These are phyloP conservation scores for Paramecium sonneborni DNA, from an alignment of 73 alveolate species.

Conservation along the genomic window DNA sequence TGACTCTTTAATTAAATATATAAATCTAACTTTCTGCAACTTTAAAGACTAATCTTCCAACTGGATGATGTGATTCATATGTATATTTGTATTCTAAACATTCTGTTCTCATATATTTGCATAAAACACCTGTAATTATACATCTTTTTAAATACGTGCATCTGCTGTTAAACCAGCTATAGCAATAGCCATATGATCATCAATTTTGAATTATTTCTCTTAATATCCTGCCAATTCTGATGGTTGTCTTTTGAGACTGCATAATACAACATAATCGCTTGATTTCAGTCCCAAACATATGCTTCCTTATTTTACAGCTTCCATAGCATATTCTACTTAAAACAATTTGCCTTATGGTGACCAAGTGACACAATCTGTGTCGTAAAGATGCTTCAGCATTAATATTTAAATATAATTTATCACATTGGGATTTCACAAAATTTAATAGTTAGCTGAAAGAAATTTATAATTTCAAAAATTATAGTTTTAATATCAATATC, in stretches of 20 bases:
- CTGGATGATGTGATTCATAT: constrained; percentile 88
- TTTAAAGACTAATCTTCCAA: constrained; percentile 84
- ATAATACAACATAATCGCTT: constrained; percentile 76
- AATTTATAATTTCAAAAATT: no score
- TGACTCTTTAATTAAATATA: constrained; percentile 64
- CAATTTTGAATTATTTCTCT: constrained; percentile 92
- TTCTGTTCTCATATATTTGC: constrained; percentile 94
- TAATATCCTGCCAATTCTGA: constrained; percentile 90
- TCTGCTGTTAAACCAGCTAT: constrained; percentile 98
- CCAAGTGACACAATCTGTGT: constrained; percentile 96
- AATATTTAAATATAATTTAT: constrained; percentile 48
- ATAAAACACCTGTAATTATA: constrained; percentile 84
- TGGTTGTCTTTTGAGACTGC: constrained; percentile 83
- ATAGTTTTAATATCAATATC: neutral
- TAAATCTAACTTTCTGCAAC: constrained; percentile 78
- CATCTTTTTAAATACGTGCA: constrained; percentile 89
- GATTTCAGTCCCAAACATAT: constrained; percentile 93
- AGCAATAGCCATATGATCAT: constrained; percentile 97
- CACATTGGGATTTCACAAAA: constrained; percentile 26
- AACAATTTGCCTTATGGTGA: constrained; percentile 96
- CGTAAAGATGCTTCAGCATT: constrained; percentile 91
- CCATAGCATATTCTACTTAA: constrained; percentile 98
- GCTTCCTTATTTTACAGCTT: constrained; percentile 98
- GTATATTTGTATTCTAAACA: constrained; percentile 91
- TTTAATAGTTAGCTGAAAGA: neutral